phyloP scores from a whole-genome alignment of 257 asterid species.

The Jaltomata sinuosa region DNA sequence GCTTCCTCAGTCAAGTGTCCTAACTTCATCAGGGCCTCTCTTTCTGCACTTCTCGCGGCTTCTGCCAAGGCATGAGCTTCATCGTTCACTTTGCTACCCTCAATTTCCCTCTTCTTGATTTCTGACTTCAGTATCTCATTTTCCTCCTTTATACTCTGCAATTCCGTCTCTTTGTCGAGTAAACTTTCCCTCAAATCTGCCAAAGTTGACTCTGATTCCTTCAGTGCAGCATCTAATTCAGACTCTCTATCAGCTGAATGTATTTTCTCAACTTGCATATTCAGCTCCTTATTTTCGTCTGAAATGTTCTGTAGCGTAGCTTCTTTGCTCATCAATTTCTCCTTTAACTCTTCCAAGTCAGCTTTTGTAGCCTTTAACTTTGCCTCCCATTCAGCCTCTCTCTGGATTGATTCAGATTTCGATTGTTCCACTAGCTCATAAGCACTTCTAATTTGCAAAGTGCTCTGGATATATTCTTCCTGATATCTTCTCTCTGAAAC shows the following conservation, averaged over 20 bases:
- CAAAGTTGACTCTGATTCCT: constrained; percentile 27
- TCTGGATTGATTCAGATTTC: constrained; percentile 29
- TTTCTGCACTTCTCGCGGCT: constrained; percentile 45
- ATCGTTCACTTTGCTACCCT: constrained; percentile 23
- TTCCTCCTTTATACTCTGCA: constrained; percentile 40
- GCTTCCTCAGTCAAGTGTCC: constrained; percentile 61
- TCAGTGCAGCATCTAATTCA: constrained; percentile 18
- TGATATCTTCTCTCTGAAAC: constrained; percentile 61
- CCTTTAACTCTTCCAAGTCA: constrained; percentile 42
- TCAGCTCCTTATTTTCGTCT: constrained; percentile 9
- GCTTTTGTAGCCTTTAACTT: constrained; percentile 26
- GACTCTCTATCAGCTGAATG: constrained; percentile 5
- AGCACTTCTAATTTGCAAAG: constrained; percentile 57
- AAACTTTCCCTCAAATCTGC: constrained; percentile 32
- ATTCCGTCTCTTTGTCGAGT: constrained; percentile 35
- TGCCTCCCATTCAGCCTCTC: constrained; percentile 54
- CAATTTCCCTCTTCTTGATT: constrained; percentile 32
- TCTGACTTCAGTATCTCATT: constrained; percentile 57
- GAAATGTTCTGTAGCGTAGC: background rate
- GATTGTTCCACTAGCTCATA: constrained; percentile 52
- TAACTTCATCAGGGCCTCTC: constrained; percentile 61
- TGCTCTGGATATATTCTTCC: constrained; percentile 53
- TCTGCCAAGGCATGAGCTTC: constrained; percentile 40
- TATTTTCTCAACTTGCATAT: background rate
- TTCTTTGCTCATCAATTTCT: constrained; percentile 31